Conservation (phyloP, 768 basidiomycete genomes). For the Xerocomellus intermedius region DNA sequence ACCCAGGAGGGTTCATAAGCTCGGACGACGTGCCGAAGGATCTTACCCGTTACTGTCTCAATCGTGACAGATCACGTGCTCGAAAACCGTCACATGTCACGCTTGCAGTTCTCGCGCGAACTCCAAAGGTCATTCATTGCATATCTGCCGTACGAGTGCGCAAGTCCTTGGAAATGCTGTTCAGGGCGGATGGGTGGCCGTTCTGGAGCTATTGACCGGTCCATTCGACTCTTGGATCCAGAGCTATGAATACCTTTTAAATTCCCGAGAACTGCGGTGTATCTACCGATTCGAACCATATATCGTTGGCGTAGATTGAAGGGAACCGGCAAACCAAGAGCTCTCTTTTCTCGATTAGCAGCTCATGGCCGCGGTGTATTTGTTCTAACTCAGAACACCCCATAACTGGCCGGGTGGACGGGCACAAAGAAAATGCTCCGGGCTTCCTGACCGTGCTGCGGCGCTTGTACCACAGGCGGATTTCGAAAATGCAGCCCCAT, state of each 20-base stretch:
- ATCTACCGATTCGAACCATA: not conserved
- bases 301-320: not conserved
- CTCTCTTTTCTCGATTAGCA: not conserved
- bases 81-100: not conserved
- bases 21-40: slow-evolving; percentile 7
- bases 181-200: not conserved
- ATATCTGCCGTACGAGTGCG: not conserved
- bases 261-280: not conserved
- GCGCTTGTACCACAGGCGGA: too few relatives aligned
- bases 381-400: not conserved
- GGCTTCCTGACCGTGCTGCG: too few relatives aligned
- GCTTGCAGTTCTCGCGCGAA: too few relatives aligned
- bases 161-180: not conserved
- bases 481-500: too few relatives aligned
- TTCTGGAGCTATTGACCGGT: too few relatives aligned
- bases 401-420: too few relatives aligned
- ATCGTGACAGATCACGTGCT: slow-evolving; percentile 14
- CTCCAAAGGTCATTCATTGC: too few relatives aligned
- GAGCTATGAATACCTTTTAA: not conserved
- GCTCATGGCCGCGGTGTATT: not conserved
- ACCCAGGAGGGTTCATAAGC: not conserved
- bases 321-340: not conserved
- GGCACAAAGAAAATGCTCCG: too few relatives aligned
- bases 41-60: slow-evolving; percentile 5
- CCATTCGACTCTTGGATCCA: not conserved